Evolutionary conservation across 2,329 filamentous ascomycete species (phyloP), one percentile per base, ranked within the genome.

Genomic region (Exophiala phaeomuriformis): DNA sequence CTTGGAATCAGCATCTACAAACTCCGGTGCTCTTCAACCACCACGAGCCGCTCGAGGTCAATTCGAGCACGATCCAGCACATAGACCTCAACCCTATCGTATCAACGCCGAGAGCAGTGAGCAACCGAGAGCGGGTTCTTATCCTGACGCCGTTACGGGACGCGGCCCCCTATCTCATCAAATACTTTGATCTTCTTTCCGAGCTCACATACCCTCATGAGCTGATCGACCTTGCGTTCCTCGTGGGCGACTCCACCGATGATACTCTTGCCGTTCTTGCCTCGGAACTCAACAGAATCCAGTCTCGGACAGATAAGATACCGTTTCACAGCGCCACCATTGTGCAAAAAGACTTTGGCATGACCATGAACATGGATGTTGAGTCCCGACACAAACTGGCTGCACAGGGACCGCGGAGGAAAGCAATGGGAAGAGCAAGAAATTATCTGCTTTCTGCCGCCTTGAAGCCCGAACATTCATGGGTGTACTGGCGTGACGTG

Each of bases 401-500:
- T 54, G 90, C 88, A 1, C 93, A 98, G 67, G 93, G 85, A 1
- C 90, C 91, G 4, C 82, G 93, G 59, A 83, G 93, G 61, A 97
- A 91, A 73, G 83, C 85, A 35, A 90, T 98, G 81, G 93, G 86
- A 43, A 83, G 80, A 62, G 93, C 93, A 30, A 82, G 93, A 63
- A 98, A 98, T 70, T 98, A 95, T 70, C 77, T 98, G 19, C 80
- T 98, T 1, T 81, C 83, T 32, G 78, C 88, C 0, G 85, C 93
- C 2, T 68, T 98, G 64, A 95, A 94, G 74, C 83, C 90, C 0
- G 90, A 97, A 57, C 93, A 98, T 68, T 91, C 90, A 5, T 98
- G 93, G 93, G 90, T 97, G 5, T 97, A 96, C 71, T 98, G 93
- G 93, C 83, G 93, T 56, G 93, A 98, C 69, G 90, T 95, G 47